Conservation (phyloP, 805 yeast genomes). For the Pichia membranifaciens region DNA sequence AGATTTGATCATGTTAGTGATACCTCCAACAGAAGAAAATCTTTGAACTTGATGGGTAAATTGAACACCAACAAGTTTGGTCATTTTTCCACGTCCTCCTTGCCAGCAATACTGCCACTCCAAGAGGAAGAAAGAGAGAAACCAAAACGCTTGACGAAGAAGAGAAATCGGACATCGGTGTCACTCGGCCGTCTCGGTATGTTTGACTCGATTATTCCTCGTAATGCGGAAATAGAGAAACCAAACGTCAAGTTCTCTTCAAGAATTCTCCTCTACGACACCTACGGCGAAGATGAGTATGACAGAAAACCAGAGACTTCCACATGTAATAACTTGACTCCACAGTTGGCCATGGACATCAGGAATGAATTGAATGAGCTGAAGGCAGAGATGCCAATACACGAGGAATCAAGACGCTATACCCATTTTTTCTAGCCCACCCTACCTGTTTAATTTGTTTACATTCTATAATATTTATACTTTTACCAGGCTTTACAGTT, state of each 20-base stretch:
- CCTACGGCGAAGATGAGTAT: conserved; percentile 76
- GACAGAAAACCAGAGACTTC: conserved; percentile 91
- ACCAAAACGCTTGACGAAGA: conserved; percentile 18
- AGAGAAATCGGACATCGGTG: conserved; percentile 18
- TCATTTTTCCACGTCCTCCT: conserved; percentile 12
- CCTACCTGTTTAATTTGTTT: background rate
- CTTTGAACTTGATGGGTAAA: conserved; percentile 11
- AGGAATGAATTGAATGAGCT: conserved; percentile 77
- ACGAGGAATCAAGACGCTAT: conserved; percentile 67
- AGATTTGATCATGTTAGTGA: background rate
- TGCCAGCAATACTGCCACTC: conserved; percentile 3
- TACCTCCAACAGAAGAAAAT: conserved; percentile 6
- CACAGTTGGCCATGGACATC: conserved; percentile 77
- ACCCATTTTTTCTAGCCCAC: conserved; percentile 68
- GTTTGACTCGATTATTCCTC: conserved; percentile 9
- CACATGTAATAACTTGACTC: conserved; percentile 88
- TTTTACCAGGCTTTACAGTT: too few species aligned
- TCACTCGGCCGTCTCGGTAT: conserved; percentile 16
- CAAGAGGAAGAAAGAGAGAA: conserved; percentile 12
- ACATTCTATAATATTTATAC: background rate
- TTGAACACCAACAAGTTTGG: conserved; percentile 5
- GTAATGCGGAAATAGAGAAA: conserved; percentile 11
- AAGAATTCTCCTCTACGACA: conserved; percentile 76
- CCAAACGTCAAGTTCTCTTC: conserved; percentile 57
- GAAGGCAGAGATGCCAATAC: conserved; percentile 78